A percentile compares a stretch with the other conserved stretches of the same genome.
phyloP scores from a whole-genome alignment of 2,329 filamentous ascomycete genomes.

The Cryphonectria naterciae region DNA sequence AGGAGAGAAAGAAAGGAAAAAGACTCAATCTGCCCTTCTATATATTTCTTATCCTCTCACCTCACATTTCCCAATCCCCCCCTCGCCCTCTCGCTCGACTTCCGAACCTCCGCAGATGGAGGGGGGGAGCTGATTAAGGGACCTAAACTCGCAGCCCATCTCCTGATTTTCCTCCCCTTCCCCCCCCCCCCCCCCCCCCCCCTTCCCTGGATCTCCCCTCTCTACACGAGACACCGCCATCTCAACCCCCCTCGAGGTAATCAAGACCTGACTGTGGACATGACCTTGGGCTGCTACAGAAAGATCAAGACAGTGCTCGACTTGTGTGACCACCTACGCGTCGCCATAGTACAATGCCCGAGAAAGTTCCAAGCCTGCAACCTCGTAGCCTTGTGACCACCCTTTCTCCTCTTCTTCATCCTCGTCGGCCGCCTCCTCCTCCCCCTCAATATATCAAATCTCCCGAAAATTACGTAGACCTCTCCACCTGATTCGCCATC shows the following conservation, averaged over 20 bases:
- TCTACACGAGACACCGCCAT: not conserved
- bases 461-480: not conserved
- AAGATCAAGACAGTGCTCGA: not conserved
- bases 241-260: not conserved
- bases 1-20: not conserved
- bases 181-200: too few species aligned
- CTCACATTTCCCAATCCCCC: not conserved
- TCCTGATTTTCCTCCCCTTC: not conserved
- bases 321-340: not conserved
- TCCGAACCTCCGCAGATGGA: not conserved
- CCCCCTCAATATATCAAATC: not conserved
- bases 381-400: not conserved
- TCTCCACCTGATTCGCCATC: not conserved
- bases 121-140: slow-evolving; percentile 5
- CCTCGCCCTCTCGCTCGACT: not conserved
- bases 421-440: too few species aligned
- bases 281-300: not conserved
- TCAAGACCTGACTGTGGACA: not conserved
- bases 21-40: not conserved
- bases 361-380: not conserved
- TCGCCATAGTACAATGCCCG: not conserved
- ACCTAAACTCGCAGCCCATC: not conserved
- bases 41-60: not conserved
- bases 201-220: not conserved
- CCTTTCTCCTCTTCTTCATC: too few species aligned